These are phyloP conservation scores for Phaffia australis DNA, from an alignment of 768 basidiomycete genomes.

Conservation along the genomic window DNA sequence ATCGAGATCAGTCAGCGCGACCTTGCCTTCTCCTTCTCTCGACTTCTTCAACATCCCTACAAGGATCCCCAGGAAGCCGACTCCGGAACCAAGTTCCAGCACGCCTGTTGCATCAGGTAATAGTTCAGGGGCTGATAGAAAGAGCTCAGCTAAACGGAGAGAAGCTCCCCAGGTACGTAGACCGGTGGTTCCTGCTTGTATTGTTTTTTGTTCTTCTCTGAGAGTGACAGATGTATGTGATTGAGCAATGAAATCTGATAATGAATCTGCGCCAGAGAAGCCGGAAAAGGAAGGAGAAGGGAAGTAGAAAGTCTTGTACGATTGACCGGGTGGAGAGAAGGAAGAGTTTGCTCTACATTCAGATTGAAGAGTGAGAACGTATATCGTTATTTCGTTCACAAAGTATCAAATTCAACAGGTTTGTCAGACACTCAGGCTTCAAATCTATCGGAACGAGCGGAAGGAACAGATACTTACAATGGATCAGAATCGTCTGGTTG, in stretches of 20 bases:
- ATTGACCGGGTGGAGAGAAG: conserved; percentile 3
- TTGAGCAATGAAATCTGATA: neutral
- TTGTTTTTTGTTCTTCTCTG: conserved; percentile 21
- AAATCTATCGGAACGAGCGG: neutral
- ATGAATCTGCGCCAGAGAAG: neutral
- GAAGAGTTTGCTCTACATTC: conserved; percentile 1
- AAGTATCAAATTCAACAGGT: too few species aligned
- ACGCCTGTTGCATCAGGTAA: neutral
- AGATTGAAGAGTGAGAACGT: neutral
- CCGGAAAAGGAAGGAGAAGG: neutral
- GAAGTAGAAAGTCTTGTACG: conserved; percentile 26
- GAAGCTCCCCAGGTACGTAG: conserved; percentile 22
- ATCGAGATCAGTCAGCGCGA: conserved; percentile 21
- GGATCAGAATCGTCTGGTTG: neutral
- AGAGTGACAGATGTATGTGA: conserved; percentile 10
- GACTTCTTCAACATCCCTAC: neutral
- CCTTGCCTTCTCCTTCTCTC: neutral
- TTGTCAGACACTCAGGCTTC: too few species aligned
- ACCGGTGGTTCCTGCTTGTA: conserved; percentile 22
- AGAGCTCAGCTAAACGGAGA: conserved; percentile 18
- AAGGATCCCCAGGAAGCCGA: conserved; percentile 9
- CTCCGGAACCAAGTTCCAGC: conserved; percentile 16
- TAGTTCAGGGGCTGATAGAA: neutral
- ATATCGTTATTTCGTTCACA: too few species aligned
- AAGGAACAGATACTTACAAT: neutral